These are phyloP conservation scores for Microthlaspi erraticum DNA, from an alignment of 345 rosid species.

Conservation along the genomic window DNA sequence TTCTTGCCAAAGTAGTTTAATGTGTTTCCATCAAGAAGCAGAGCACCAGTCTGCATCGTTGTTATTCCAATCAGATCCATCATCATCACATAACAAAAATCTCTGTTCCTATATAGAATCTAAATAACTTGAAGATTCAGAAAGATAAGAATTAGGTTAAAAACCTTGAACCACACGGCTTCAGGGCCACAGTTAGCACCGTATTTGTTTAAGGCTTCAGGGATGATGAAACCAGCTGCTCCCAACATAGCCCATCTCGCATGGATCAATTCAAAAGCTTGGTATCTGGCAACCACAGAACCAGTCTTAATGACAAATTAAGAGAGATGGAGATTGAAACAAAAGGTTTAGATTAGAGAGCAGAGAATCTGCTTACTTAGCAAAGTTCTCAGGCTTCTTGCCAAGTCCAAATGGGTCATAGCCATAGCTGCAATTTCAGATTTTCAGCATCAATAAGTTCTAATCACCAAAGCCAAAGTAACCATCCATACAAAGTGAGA, in stretches of 20 bases:
- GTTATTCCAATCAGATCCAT: background rate
- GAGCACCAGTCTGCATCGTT: slow-evolving; percentile 82
- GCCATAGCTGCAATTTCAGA: slow-evolving; percentile 74
- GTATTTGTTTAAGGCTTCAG: slow-evolving; percentile 93
- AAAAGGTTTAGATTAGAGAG: background rate
- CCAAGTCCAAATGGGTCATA: slow-evolving; percentile 96
- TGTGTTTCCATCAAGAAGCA: slow-evolving; percentile 95
- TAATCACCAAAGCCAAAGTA: background rate
- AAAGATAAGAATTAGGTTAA: background rate
- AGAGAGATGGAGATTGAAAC: background rate
- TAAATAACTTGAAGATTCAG: background rate
- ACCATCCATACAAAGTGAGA: background rate
- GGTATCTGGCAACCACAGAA: slow-evolving; percentile 58
- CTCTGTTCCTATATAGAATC: slow-evolving; percentile 7
- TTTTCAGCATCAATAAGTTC: slow-evolving; percentile 12
- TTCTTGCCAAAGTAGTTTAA: slow-evolving; percentile 91
- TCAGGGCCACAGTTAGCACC: slow-evolving; percentile 99
- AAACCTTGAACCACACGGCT: slow-evolving; percentile 97
- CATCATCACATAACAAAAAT: background rate
- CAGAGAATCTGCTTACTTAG: slow-evolving; percentile 59
- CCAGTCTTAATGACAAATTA: slow-evolving; percentile 1
- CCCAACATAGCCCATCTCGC: slow-evolving; percentile 99
- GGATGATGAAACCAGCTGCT: slow-evolving; percentile 93
- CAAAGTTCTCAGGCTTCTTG: slow-evolving; percentile 91
- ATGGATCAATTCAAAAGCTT: slow-evolving; percentile 89